Conservation (phyloP, 352 stramenopile genomes). For the Pythium dissimile region DNA sequence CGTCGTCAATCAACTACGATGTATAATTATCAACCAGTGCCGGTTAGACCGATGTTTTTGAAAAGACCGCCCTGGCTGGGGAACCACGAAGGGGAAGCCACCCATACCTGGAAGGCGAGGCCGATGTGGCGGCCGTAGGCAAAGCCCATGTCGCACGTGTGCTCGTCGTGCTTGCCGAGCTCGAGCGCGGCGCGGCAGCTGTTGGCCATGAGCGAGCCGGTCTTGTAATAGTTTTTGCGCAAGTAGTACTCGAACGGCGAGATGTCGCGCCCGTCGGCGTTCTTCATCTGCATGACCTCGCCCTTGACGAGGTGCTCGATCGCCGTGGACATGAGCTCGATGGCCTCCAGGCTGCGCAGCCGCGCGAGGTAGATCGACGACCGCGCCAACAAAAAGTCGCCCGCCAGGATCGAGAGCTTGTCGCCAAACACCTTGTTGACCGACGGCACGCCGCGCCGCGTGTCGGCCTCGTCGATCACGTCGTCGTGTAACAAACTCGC, state of each 20-base stretch:
- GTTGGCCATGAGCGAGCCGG: slow-evolving; percentile 98
- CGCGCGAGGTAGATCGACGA: slow-evolving; percentile 95
- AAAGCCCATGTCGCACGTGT: slow-evolving; percentile 88
- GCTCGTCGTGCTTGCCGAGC: slow-evolving; percentile 88
- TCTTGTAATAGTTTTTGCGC: slow-evolving; percentile 99
- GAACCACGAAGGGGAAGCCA: not conserved
- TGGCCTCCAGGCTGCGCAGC: slow-evolving; percentile 92
- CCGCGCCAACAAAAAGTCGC: slow-evolving; percentile 97
- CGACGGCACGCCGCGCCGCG: slow-evolving; percentile 89
- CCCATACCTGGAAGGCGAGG: slow-evolving; percentile 95
- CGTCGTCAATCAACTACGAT: slow-evolving; percentile 96
- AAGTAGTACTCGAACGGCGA: slow-evolving; percentile 95
- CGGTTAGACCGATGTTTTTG: not conserved
- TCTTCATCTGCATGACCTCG: slow-evolving; percentile 99
- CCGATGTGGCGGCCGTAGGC: slow-evolving; percentile 97
- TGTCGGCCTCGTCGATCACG: slow-evolving; percentile 98
- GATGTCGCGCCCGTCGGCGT: slow-evolving; percentile 63
- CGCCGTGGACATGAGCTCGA: slow-evolving; percentile 97
- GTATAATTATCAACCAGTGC: not conserved
- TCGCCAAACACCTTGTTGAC: slow-evolving; percentile 98
- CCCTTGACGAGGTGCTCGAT: slow-evolving; percentile 99
- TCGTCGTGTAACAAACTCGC: slow-evolving; percentile 98
- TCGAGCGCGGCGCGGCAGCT: slow-evolving; percentile 93
- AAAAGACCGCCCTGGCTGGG: not conserved
- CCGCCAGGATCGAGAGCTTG: slow-evolving; percentile 97